Evolutionary conservation across 306 rosid genomes (phyloP).

Genomic region (Purshia tridentata): DNA sequence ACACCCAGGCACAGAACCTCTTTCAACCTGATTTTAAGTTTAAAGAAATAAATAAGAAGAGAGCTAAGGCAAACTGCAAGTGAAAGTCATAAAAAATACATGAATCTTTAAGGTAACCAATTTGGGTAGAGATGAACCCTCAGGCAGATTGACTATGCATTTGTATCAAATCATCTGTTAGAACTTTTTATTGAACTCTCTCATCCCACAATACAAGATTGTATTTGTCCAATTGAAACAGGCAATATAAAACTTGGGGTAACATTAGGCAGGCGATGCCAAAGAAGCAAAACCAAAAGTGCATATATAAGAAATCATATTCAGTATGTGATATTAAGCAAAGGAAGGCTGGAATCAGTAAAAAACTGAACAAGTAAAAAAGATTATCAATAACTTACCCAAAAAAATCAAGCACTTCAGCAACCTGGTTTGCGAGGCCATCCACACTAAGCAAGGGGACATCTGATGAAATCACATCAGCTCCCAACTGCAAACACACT

Average conservation of each 20-base stretch:
- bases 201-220: background rate
- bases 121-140: background rate
- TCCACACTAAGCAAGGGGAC: conserved; percentile 75
- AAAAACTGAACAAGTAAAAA: background rate
- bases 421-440: conserved; percentile 80
- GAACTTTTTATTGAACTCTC: background rate
- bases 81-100: background rate
- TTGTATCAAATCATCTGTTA: background rate
- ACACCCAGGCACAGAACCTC: conserved; percentile 84
- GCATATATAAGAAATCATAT: background rate
- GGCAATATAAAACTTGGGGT: background rate
- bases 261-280: background rate
- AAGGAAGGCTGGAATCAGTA: background rate
- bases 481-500: conserved; percentile 83
- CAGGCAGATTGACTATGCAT: background rate
- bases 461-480: conserved; percentile 79
- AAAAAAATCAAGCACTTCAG: conserved; percentile 83
- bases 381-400: conserved; percentile 41
- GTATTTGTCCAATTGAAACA: background rate
- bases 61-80: conserved; percentile 22
- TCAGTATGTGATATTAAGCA: background rate
- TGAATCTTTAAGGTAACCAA: no score
- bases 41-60: conserved; percentile 6
- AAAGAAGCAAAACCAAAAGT: background rate
- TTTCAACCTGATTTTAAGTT: conserved; percentile 53